Base-by-base conservation (phyloP, 1,139 yeast genomes). In the Zygosaccharomyces sapae region DNA sequence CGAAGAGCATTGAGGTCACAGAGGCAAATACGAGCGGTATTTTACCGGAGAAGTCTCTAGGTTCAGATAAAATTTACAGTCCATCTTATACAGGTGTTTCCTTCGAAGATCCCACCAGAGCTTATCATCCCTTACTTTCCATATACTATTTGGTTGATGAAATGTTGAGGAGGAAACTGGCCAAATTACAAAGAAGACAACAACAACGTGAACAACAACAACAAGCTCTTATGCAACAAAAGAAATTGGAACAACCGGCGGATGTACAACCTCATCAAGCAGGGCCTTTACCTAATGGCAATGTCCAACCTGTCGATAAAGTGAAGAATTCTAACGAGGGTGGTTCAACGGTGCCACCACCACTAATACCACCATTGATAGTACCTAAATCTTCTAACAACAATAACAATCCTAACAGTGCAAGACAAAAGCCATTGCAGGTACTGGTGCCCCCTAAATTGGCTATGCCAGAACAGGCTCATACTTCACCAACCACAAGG, bases 81-180 rank as follows among this genome's bases (percentile, higher is more conserved):
- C 34, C 41, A 10, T 38, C 41, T 4, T 38, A 19, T 13, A 38
- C 41, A 19, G 41, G 41, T 25, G 66, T 68, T 20, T n/a, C 47
- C 2, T 45, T 72, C 69, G 56, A 79, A 77, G 95, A 87, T 65
- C 97, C 97, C n/a, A 86, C 96, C 0, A 76, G 79, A 47, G 95
- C 94, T 0, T 92, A 78, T 67, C 96, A 89, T 66, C 97, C 98
- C 0, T 72, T 90, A 54, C 70, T 92, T 9, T 87, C 96, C 2
- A 83, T 92, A 33, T 94, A 94, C 65, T 85, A 79, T 62, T 74
- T 94, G 57, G 96, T 90, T 19, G 81, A 79, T 47, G 99, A 92
- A 68, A 84, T 84, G 89, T 63, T 74, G 52, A 80, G 79, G 58
- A 77, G 95, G 49, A 78, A 86, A 73, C 70, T 73, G 70, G 76